A percentile compares a stretch with the other conserved stretches of the same genome.
These are phyloP conservation scores for Populus deltoides DNA, from an alignment of 345 rosid genomes.

Conservation along the genomic window DNA sequence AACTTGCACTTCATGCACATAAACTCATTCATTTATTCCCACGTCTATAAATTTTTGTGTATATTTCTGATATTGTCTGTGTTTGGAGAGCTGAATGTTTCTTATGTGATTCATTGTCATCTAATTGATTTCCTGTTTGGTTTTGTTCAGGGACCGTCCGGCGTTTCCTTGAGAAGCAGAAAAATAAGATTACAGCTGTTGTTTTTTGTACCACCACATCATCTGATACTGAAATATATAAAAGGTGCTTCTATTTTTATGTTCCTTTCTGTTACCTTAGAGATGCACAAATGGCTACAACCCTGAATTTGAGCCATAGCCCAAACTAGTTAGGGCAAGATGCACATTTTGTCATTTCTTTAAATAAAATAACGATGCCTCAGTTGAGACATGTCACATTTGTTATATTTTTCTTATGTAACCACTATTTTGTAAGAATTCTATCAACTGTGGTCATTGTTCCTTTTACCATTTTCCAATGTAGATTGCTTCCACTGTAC, in stretches of 20 bases:
- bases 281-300: not conserved
- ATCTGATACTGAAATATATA: constrained; percentile 89
- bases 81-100: constrained; percentile 1
- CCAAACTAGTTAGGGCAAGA: not conserved
- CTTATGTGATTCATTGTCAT: not conserved
- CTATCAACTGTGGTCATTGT: constrained; percentile 1
- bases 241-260: constrained; percentile 47
- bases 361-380: constrained; percentile 2
- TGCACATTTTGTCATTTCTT: constrained; percentile 5
- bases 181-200: constrained; percentile 75
- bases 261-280: constrained; percentile 7
- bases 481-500: constrained; percentile 91
- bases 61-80: constrained; percentile 1
- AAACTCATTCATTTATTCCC: not conserved
- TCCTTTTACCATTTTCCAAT: constrained; percentile 18
- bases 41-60: not conserved
- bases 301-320: not conserved
- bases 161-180: constrained; percentile 90
- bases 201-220: constrained; percentile 85
- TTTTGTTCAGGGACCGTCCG: constrained; percentile 75
- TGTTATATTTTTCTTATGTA: not conserved
- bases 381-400: not conserved
- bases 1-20: not conserved
- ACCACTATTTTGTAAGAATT: not conserved
- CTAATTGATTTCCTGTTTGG: constrained; percentile 15